These are phyloP conservation scores for Cytospora schulzeri DNA, from an alignment of 2,329 filamentous ascomycete genomes.

Conservation along the genomic window DNA sequence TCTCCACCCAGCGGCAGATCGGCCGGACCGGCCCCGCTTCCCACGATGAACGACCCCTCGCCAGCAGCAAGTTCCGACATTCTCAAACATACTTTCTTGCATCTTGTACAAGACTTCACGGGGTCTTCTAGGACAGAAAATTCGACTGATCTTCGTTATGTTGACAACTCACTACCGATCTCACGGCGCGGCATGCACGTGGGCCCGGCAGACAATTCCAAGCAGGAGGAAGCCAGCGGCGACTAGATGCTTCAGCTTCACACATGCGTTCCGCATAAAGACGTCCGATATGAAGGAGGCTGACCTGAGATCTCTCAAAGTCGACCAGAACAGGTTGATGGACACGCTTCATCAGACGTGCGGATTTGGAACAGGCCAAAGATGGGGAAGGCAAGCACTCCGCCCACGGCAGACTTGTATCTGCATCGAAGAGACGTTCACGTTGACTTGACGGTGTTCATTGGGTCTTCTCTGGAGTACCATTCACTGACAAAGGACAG, in stretches of 20 bases:
- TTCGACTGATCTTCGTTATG: background rate
- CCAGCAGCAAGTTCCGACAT: background rate
- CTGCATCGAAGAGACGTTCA: background rate
- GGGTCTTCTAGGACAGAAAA: slow-evolving; percentile 8
- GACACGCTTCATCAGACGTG: slow-evolving; percentile 66
- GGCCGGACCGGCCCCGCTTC: background rate
- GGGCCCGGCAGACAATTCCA: background rate
- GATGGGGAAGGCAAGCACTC: slow-evolving; percentile 66
- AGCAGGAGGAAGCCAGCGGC: background rate
- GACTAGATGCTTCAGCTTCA: slow-evolving; percentile 19
- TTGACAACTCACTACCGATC: background rate
- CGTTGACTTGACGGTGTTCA: slow-evolving; percentile 11
- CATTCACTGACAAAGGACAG: slow-evolving; percentile 25
- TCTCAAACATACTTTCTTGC: background rate
- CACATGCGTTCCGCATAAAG: background rate
- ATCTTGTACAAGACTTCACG: slow-evolving; percentile 19
- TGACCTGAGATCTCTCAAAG: slow-evolving; percentile 45
- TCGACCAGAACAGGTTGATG: slow-evolving; percentile 63
- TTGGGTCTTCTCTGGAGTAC: background rate
- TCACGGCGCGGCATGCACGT: background rate
- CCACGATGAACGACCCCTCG: background rate
- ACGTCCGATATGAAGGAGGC: slow-evolving; percentile 24
- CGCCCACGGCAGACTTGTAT: background rate
- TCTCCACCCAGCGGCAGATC: background rate
- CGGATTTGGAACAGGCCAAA: slow-evolving; percentile 66